Base-by-base conservation (phyloP, 495 filamentous ascomycete genomes). In the Aspergillus diversus region DNA sequence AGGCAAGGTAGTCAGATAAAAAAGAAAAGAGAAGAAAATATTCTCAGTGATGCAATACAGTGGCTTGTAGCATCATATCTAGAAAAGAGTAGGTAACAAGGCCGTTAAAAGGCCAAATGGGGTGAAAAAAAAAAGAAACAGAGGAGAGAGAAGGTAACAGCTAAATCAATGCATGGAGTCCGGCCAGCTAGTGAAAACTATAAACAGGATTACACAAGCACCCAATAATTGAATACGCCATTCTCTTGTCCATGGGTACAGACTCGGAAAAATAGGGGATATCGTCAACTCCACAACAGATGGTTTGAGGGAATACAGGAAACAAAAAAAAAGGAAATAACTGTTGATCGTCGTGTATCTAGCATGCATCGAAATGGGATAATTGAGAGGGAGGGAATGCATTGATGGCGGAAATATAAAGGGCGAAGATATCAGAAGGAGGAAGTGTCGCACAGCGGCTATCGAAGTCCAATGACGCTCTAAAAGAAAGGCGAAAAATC, bases 381-480 rank as follows among this genome's bases (percentile, higher is more conserved):
- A 43, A 43, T 15, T 43, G 21, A 33, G 49, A 32, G 13, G 52
- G 27, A 47, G 21, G 33, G 53, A 53, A 66, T 58, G 62, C 50
- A 63, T 56, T 61, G 33, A 57, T 34, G 34, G 37, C 46, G 51
- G 49, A 50, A 47, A 58, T 63, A 59, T 50, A 66, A 57, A 57
- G 64, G 60, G 52, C 51, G 62, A 71, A 60, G 52, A 55, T 53
- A 55, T 52, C 64, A 47, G 21, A 47, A 37, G 37, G n/a, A 49
- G 49, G 54, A 39, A 59, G 7, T 42, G 21, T 33, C 31, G 21
- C 42, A 12, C 33, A 7, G 32, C 34, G 55, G 73, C 84, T 79
- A 95, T 79, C 92, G 88, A 65, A 96, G 81, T 53, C 92, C 92
- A 73, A 96, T 96, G 43, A 96, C 92, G 75, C 92, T 95, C 86